These are phyloP conservation scores for Globisporangium echinulatum DNA, from an alignment of 352 stramenopile genomes.

Conservation along the genomic window DNA sequence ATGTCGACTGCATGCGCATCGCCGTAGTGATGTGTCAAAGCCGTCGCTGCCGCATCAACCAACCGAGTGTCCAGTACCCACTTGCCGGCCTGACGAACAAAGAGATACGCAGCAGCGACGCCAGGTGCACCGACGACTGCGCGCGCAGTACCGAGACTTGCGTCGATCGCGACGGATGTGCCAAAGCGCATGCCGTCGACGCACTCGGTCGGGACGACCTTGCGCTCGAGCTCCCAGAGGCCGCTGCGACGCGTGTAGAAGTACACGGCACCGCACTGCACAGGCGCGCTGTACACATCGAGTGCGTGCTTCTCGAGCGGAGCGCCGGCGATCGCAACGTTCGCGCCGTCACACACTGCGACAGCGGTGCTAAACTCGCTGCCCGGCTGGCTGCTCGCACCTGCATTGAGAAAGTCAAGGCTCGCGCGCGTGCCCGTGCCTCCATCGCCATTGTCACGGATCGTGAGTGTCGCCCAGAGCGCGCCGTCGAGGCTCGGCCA, in stretches of 20 bases:
- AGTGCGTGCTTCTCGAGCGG: constrained; percentile 34
- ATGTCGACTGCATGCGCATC: constrained; percentile 67
- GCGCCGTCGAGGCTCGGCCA: constrained; percentile 86
- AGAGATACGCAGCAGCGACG: constrained; percentile 44
- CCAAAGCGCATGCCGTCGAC: constrained; percentile 47
- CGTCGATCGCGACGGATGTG: constrained; percentile 62
- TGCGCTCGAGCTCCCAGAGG: constrained; percentile 61
- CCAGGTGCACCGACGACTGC: constrained; percentile 71
- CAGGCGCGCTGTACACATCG: not conserved
- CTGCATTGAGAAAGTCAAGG: constrained; percentile 47
- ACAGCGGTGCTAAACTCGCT: constrained; percentile 50
- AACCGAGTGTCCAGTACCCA: constrained; percentile 51
- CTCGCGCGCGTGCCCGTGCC: constrained; percentile 69
- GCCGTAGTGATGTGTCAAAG: constrained; percentile 60
- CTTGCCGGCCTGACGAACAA: constrained; percentile 17
- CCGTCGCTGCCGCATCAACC: constrained; percentile 25
- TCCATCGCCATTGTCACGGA: constrained; percentile 90
- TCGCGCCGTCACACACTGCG: constrained; percentile 54
- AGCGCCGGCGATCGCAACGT: constrained; percentile 62
- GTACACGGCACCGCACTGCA: constrained; percentile 59
- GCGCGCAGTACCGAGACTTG: constrained; percentile 42
- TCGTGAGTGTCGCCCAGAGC: constrained; percentile 84
- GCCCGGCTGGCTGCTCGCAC: constrained; percentile 20
- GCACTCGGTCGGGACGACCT: constrained; percentile 43
- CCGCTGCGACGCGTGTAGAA: constrained; percentile 60